A percentile compares a stretch with the other conserved stretches of the same genome.
Evolutionary conservation across 1,139 yeast genomes (phyloP).

Genomic region (Candida albicans): DNA sequence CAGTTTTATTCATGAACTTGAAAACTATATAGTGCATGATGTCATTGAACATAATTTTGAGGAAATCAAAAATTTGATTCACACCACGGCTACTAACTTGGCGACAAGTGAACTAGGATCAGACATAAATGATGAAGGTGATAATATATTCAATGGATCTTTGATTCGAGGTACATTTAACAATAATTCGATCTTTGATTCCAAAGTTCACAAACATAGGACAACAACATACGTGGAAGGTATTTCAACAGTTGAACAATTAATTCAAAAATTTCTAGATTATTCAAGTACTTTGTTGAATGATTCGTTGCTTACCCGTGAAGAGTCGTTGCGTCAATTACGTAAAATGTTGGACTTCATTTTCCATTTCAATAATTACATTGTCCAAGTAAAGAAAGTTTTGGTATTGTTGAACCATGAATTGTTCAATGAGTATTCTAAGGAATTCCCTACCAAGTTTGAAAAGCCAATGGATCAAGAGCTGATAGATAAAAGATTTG

Average conservation of each 20-base stretch:
- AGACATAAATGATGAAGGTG: conserved; percentile 3
- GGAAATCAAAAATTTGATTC: conserved; percentile 32
- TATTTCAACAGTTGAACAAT: conserved; percentile 20
- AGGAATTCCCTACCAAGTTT: conserved; percentile 42
- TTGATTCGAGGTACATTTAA: conserved; percentile 12
- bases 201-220: conserved; percentile 19
- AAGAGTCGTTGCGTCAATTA: conserved; percentile 51
- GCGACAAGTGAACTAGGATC: conserved; percentile 7
- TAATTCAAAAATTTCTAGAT: conserved; percentile 53
- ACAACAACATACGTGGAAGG: not conserved
- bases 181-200: conserved; percentile 31
- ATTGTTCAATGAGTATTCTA: conserved; percentile 39
- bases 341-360: conserved; percentile 48
- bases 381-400: conserved; percentile 55
- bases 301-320: conserved; percentile 68
- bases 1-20: conserved; percentile 56
- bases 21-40: conserved; percentile 57
- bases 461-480: conserved; percentile 35
- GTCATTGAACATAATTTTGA: conserved; percentile 61
- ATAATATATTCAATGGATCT: conserved; percentile 5
- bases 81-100: conserved; percentile 18
- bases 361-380: conserved; percentile 55
- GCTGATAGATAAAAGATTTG: conserved; percentile 42
- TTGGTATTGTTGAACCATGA: conserved; percentile 52
- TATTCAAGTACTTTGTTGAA: conserved; percentile 65